Evolutionary conservation across 2,329 filamentous ascomycete species (phyloP), one percentile per base, ranked within the genome.

Genomic region (Orbilia blumenaviensis): DNA sequence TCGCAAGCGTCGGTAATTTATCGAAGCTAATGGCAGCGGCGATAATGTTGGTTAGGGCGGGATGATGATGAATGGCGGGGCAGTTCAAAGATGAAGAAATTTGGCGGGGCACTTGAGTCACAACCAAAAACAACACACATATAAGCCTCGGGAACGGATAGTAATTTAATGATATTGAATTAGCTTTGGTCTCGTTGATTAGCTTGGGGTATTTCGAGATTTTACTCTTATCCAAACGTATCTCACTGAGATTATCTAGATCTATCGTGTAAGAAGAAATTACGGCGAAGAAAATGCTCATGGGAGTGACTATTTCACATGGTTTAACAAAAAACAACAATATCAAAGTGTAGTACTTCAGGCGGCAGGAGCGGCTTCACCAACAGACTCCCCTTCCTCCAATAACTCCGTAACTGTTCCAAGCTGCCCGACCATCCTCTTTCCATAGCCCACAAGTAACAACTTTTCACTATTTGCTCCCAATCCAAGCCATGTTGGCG

Each of bases 381-480:
- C 75, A 79, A 97, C 85, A 25, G 52, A 23, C 25, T 99, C 95
- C 0, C 93, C 93, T 83, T 99, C 95, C 83, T 99, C 94, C 81
- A 99, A 84, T 83, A 97, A 86, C 79, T 93, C 91, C 78, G 92
- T 92, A 62, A 99, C 92, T 83, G 90, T 92, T 81, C 90, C 90
- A 82, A 98, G 81, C 83, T 97, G 94, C 78, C 87, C 88, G 80
- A 97, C 90, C 88, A 97, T 90, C 81, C 90, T 92, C 81, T 89
- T 88, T 46, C 94, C 96, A 81, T 97, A 89, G 1, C 92, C 94
- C 12, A 97, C 92, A 32, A 99, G 87, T 80, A 99, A 84, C 82
- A 99, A 82, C 84, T 98, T 99, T 89, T 99, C 95, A 18, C 95
- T 95, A 82, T 99, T 97, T 27, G 93, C 92, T 36, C 95, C 95